phyloP scores from a whole-genome alignment of 1,284 basidiomycete species.

The Moesziomyces sp. region DNA sequence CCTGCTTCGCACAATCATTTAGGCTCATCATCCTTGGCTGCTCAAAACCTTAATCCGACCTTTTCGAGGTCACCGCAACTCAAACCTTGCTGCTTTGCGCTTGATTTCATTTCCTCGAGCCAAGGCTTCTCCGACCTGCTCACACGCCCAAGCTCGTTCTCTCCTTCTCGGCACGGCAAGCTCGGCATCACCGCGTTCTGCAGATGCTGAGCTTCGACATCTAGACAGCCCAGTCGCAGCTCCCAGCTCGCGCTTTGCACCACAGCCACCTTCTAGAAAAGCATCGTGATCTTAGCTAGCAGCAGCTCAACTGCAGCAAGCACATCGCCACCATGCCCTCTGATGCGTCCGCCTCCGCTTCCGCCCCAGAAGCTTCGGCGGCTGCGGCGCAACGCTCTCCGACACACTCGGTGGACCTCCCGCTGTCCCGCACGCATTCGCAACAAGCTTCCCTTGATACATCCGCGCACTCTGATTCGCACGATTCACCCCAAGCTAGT shows the following conservation, averaged over 20 bases:
- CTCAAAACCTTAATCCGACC: too few relatives aligned
- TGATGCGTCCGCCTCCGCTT: not conserved
- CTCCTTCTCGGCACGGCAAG: too few relatives aligned
- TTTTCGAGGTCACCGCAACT: not conserved
- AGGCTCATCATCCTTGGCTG: too few relatives aligned
- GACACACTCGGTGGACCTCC: conserved; percentile 13
- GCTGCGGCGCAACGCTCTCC: conserved; percentile 21
- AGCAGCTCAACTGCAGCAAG: not conserved
- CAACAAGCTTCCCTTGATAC: conserved; percentile 16
- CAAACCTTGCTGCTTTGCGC: not conserved
- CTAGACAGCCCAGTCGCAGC: not conserved
- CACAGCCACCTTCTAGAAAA: not conserved
- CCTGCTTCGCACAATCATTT: too few relatives aligned
- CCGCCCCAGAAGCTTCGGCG: conserved; percentile 1
- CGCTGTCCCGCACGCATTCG: conserved; percentile 13
- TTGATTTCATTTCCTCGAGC: not conserved
- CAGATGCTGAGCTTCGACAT: not conserved
- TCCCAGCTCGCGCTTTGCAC: not conserved
- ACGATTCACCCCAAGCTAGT: conserved; percentile 8
- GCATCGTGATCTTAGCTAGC: not conserved
- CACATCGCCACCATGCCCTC: conserved; percentile 8
- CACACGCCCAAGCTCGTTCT: too few relatives aligned
- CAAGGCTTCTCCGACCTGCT: too few relatives aligned
- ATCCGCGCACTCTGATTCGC: not conserved
- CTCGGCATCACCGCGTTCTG: not conserved